A percentile compares a stretch with the other conserved stretches of the same genome.
Evolutionary conservation across 495 filamentous ascomycete species (phyloP).

Genomic region (Aspergillus steynii): DNA sequence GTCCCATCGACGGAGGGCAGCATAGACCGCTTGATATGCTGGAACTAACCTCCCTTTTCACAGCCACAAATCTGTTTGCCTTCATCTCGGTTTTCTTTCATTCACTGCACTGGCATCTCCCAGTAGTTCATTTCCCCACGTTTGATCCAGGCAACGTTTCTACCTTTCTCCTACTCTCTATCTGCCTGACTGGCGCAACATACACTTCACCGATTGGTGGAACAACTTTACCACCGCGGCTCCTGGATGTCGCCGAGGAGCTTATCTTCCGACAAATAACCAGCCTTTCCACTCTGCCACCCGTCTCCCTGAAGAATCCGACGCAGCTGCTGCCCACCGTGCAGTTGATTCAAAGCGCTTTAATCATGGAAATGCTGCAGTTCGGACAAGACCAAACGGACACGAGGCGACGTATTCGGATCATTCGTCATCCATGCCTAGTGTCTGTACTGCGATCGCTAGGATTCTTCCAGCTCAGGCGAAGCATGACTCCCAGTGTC

Average conservation of each 20-base stretch:
- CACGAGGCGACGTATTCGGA: conserved; percentile 39
- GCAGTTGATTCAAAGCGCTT: conserved; percentile 35
- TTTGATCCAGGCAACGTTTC: conserved; percentile 39
- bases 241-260: conserved; percentile 42
- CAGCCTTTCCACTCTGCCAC: conserved; percentile 19
- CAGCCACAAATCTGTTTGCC: conserved; percentile 30
- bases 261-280: conserved; percentile 35
- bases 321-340: conserved; percentile 20
- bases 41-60: conserved; percentile 29
- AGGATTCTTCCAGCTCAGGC: conserved; percentile 33
- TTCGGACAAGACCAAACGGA: conserved; percentile 35
- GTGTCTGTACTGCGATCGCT: conserved; percentile 37
- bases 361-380: conserved; percentile 45
- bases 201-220: conserved; percentile 29
- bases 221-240: conserved; percentile 22
- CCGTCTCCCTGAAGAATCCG: conserved; percentile 11
- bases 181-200: conserved; percentile 37
- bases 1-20: background rate
- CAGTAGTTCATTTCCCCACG: conserved; percentile 41
- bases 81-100: conserved; percentile 43
- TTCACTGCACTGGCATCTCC: conserved; percentile 41
- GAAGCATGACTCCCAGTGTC: conserved; percentile 15
- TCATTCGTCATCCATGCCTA: conserved; percentile 39
- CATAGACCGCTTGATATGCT: conserved; percentile 21
- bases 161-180: conserved; percentile 33